These are phyloP conservation scores for Verticillium zaregamsianum DNA, from an alignment of 2,329 filamentous ascomycete genomes.

Conservation along the genomic window DNA sequence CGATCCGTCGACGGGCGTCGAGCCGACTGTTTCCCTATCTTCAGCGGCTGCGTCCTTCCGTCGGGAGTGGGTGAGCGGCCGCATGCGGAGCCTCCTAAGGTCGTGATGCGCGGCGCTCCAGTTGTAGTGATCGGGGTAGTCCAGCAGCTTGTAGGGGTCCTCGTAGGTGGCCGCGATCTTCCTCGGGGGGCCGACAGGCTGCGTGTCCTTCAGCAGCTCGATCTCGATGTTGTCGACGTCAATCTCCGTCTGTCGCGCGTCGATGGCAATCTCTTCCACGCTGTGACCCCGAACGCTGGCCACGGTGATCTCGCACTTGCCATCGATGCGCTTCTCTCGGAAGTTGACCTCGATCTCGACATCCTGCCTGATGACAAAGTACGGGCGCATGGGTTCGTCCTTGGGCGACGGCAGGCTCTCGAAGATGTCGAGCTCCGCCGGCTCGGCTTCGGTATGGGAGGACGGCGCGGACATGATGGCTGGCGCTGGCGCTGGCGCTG, in stretches of 20 bases:
- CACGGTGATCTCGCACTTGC: constrained; percentile 77
- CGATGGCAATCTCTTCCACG: constrained; percentile 53
- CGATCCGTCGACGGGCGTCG: constrained; percentile 51
- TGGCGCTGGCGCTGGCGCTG: background rate
- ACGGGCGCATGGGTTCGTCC: constrained; percentile 33
- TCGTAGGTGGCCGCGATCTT: constrained; percentile 40
- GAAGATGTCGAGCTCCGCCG: background rate
- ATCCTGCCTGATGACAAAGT: constrained; percentile 72
- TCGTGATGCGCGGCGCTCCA: constrained; percentile 72
- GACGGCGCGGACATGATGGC: background rate
- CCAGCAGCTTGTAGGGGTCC: constrained; percentile 65
- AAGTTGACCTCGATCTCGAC: constrained; percentile 91
- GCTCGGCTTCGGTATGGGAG: background rate
- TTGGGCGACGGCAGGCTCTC: constrained; percentile 27
- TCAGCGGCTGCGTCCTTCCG: constrained; percentile 51
- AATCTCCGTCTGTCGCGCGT: constrained; percentile 60
- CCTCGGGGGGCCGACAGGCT: constrained; percentile 16
- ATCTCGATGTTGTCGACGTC: constrained; percentile 51
- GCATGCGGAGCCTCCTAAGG: constrained; percentile 64
- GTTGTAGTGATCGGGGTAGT: constrained; percentile 56
- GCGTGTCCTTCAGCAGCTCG: constrained; percentile 27
- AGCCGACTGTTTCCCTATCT: constrained; percentile 50
- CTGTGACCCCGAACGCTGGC: constrained; percentile 56
- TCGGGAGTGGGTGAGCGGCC: constrained; percentile 45
- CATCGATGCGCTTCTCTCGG: constrained; percentile 66